Base-by-base conservation (phyloP, 345 rosid genomes). In the Citrus hindsii region DNA sequence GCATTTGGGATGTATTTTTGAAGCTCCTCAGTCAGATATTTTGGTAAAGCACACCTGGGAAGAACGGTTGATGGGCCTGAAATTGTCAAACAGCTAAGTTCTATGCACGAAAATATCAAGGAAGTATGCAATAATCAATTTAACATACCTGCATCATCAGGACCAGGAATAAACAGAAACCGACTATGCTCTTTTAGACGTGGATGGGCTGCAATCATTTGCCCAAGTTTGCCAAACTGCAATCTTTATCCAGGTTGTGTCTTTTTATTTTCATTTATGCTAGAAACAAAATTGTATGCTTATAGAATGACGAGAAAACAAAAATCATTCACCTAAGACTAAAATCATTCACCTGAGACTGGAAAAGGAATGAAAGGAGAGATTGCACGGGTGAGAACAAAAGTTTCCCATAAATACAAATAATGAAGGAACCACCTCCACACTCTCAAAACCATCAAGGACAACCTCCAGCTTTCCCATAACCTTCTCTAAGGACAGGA, bases 371-470 rank as follows among this genome's bases (percentile, higher is more conserved):
- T 87, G 86, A 79, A 89, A 96, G 37, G 97, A 78, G 77, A 92
- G 89, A 83, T 90, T 92, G 86, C 94, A 96, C 25, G 97, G 94
- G 79, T 27, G 89, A 76, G 95, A 94, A 81, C 92, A 92, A 76
- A 94, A 92, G 68, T 96, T 90, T 37, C 98, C 98, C 99, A 96
- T 94, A 79, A 96, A 92, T 68, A 96, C 98, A 88, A 96, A 94
- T 67, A 96, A 88, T 46, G 98, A 91, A 68, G 98, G 99, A 80
- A 92, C 94, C 35, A 90, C 90, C 84, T 88, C 94, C 84, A 84
- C 90, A 69, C 75, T 83, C 88, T 90, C 97, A 85, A 88, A 96
- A 76, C 98, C 97, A 82, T 88, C 69, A 46, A 96, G 90, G 82
- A 96, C 92, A 8, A 70, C 85, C 85, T 84, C 91, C 84, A 96